phyloP scores from a whole-genome alignment of 192 early-diverging fungal genomes.

The Coemansia sp. region DNA sequence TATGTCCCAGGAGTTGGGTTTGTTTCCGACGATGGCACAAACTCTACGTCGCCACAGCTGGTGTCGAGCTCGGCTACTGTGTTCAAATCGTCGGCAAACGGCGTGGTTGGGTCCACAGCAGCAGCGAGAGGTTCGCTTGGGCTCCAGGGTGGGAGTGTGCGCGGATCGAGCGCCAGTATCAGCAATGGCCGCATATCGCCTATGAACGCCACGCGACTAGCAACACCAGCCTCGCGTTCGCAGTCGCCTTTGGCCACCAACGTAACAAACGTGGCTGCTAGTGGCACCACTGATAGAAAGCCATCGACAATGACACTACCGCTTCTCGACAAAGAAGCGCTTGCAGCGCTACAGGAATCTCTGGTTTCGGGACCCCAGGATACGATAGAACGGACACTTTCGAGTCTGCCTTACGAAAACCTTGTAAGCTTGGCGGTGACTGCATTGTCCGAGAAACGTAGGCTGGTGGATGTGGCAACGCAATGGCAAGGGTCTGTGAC shows the following conservation, averaged over 20 bases:
- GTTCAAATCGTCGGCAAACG: slow-evolving; percentile 9
- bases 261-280: not conserved
- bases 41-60: slow-evolving; percentile 45
- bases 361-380: slow-evolving; percentile 20
- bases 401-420: slow-evolving; percentile 19
- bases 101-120: not conserved
- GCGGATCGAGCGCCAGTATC: not conserved
- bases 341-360: slow-evolving; percentile 16
- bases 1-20: slow-evolving; percentile 53
- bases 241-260: slow-evolving; percentile 18
- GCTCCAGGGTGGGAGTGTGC: slow-evolving; percentile 9
- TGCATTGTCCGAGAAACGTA: slow-evolving; percentile 22
- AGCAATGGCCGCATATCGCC: slow-evolving; percentile 41
- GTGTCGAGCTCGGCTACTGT: not conserved
- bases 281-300: slow-evolving; percentile 2
- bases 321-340: slow-evolving; percentile 25
- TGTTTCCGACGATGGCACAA: slow-evolving; percentile 45
- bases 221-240: slow-evolving; percentile 27
- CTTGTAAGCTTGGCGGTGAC: slow-evolving; percentile 20
- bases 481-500: slow-evolving; percentile 20
- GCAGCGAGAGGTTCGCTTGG: slow-evolving; percentile 9
- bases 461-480: slow-evolving; percentile 6
- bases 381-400: slow-evolving; percentile 22
- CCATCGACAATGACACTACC: not conserved
- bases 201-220: slow-evolving; percentile 24